Evolutionary conservation across 1,284 basidiomycete species (phyloP).

Genomic region (Ceratobasidium sp.): DNA sequence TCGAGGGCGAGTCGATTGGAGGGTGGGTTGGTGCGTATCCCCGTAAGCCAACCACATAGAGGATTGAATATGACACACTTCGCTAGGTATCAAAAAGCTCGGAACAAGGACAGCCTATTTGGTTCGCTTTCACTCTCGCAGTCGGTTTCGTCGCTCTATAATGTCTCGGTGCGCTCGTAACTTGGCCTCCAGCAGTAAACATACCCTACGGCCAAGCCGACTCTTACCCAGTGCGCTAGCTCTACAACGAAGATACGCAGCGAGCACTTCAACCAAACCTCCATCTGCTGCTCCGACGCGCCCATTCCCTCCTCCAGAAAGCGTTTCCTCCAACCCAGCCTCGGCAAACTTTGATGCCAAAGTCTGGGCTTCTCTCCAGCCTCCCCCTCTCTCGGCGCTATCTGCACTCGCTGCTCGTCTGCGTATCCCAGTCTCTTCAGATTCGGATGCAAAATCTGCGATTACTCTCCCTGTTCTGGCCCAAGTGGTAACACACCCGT

Average conservation of each 20-base stretch:
- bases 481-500: slow-evolving; percentile 85
- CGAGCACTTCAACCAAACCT: slow-evolving; percentile 21
- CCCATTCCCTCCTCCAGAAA: slow-evolving; percentile 49
- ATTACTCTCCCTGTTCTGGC: slow-evolving; percentile 47
- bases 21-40: background rate
- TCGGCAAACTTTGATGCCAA: slow-evolving; percentile 58
- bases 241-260: slow-evolving; percentile 5
- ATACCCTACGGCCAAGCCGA: background rate
- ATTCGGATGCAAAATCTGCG: slow-evolving; percentile 29
- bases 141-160: background rate
- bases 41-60: background rate
- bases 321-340: slow-evolving; percentile 34
- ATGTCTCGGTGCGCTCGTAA: slow-evolving; percentile 21
- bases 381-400: slow-evolving; percentile 78
- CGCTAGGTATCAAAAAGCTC: background rate
- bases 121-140: slow-evolving; percentile 1
- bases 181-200: slow-evolving; percentile 1
- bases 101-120: background rate
- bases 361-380: slow-evolving; percentile 78
- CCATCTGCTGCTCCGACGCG: slow-evolving; percentile 42
- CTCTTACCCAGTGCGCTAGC: background rate
- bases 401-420: slow-evolving; percentile 81
- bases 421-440: slow-evolving; percentile 67
- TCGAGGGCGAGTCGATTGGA: background rate
- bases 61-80: background rate